Evolutionary conservation across 2,329 filamentous ascomycete genomes (phyloP).

Genomic region (Fusarium devonianum): DNA sequence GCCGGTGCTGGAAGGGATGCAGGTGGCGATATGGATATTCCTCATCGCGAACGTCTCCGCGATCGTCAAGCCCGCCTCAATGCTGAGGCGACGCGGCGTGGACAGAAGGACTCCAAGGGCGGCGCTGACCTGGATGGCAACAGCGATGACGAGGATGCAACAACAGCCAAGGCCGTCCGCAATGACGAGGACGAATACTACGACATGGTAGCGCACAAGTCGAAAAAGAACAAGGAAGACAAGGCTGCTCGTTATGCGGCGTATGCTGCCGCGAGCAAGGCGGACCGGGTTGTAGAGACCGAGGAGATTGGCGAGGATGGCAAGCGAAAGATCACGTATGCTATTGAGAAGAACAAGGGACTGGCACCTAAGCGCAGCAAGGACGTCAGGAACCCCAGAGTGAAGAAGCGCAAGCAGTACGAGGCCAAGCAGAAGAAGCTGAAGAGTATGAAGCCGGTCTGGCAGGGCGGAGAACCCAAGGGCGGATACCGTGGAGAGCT

Average conservation of each 20-base stretch:
- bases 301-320: conserved; percentile 81
- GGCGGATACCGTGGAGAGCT: conserved; percentile 90
- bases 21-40: conserved; percentile 83
- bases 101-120: conserved; percentile 67
- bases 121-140: conserved; percentile 74
- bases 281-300: conserved; percentile 68
- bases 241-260: conserved; percentile 66
- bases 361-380: conserved; percentile 89
- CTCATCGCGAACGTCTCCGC: conserved; percentile 84
- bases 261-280: conserved; percentile 67
- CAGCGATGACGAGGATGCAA: conserved; percentile 71
- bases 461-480: conserved; percentile 83
- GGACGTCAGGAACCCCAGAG: conserved; percentile 90
- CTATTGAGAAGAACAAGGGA: conserved; percentile 98
- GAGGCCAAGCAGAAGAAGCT: conserved; percentile 98
- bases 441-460: conserved; percentile 82
- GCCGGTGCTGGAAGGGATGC: conserved; percentile 74
- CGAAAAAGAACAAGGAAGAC: conserved; percentile 76
- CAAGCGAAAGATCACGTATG: conserved; percentile 90
- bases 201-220: conserved; percentile 78
- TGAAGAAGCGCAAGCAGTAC: conserved; percentile 98
- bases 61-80: conserved; percentile 88
- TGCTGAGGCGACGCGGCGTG: conserved; percentile 85
- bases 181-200: conserved; percentile 82
- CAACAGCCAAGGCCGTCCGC: conserved; percentile 58